These are phyloP conservation scores for Dactylellina cionopaga DNA, from an alignment of 2,329 filamentous ascomycete species.

Conservation along the genomic window DNA sequence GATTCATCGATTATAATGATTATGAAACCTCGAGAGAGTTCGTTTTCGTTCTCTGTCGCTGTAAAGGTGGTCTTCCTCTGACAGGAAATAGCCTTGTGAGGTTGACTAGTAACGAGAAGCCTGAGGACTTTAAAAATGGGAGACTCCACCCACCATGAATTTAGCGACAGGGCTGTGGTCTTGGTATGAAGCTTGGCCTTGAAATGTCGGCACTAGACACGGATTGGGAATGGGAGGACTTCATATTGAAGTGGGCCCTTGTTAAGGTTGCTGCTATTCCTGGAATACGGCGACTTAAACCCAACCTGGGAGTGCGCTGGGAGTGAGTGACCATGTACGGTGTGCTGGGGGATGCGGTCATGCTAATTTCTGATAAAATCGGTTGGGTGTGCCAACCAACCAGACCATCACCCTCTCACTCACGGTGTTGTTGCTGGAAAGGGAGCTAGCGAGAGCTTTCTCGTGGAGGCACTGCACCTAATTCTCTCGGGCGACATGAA, in stretches of 20 bases:
- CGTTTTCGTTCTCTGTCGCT: slow-evolving; percentile 2
- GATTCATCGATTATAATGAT: slow-evolving; percentile 26
- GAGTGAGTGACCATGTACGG: too few relatives aligned
- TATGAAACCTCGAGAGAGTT: slow-evolving; percentile 25
- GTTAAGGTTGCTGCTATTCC: slow-evolving; percentile 52
- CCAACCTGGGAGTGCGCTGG: too few relatives aligned
- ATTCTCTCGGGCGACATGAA: slow-evolving; percentile 36
- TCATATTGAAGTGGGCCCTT: slow-evolving; percentile 34
- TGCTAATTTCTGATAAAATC: slow-evolving; percentile 51
- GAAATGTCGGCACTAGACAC: slow-evolving; percentile 10
- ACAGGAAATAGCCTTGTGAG: slow-evolving; percentile 51
- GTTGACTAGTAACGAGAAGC: slow-evolving; percentile 42
- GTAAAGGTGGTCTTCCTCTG: slow-evolving; percentile 13
- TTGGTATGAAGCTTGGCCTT: slow-evolving; percentile 51
- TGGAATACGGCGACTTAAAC: slow-evolving; percentile 53
- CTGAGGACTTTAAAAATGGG: slow-evolving; percentile 38
- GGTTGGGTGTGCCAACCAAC: slow-evolving; percentile 3
- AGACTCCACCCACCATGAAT: slow-evolving; percentile 35
- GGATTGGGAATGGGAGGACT: slow-evolving; percentile 35
- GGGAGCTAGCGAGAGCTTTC: neutral
- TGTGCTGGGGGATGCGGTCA: slow-evolving; percentile 48
- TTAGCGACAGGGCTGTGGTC: slow-evolving; percentile 53
- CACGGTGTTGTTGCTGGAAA: slow-evolving; percentile 4
- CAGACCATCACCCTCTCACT: slow-evolving; percentile 19
- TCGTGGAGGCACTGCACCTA: slow-evolving; percentile 13